Evolutionary conservation across 2,329 filamentous ascomycete species (phyloP), one percentile per base, ranked within the genome.

Genomic region (Phyllosticta ampelicida): DNA sequence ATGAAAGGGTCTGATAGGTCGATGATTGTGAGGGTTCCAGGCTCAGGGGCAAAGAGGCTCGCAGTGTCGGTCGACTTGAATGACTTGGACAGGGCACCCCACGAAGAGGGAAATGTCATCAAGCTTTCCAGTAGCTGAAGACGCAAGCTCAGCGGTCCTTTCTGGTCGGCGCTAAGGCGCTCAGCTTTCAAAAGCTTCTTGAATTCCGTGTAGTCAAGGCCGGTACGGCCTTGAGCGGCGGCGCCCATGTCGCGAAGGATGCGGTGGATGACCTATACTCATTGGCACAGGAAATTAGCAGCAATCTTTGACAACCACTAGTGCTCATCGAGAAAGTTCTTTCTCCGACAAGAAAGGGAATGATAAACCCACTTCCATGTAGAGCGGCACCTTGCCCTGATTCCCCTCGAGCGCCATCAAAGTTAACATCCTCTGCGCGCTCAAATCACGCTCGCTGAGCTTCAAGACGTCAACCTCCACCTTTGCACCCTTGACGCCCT

Each of bases 1-100:
- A 90, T 75, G 62, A 86, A 89, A 0, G 86, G 85, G 66, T 86
- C 89, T 0, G 83, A 87, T 0, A 94, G 73, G 64, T 94, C 88
- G 5, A 90, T 73, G 53, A 89, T 86, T 0, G 82, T 87, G 0
- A 87, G 70, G 10, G 74, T 72, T 1, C 82, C 81, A 0, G 77
- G 70, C 54, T 74, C 56, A 3, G 64, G 19, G 5, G 65, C 30
- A 62, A 74, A 63, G 8, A 63, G 19, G n/a, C 6, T 5, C 30
- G 11, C 23, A 30, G 18, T 19, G 20, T 1, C 9, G 18, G 19
- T 26, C 18, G 16, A 2, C 19, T 53, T 53, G 5, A 10, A 6
- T 26, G 26, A 26, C 2, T 61, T 68, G 9, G 21, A 67, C 30
- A 19, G 10, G 10, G 18, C 5, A 16, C 16, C 28, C 13, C 2